Percentiles rank a stretch among this genome's conserved stretches.
Conservation (phyloP, 495 filamentous ascomycete genomes). For the Pyrenopolyporus hunteri region DNA sequence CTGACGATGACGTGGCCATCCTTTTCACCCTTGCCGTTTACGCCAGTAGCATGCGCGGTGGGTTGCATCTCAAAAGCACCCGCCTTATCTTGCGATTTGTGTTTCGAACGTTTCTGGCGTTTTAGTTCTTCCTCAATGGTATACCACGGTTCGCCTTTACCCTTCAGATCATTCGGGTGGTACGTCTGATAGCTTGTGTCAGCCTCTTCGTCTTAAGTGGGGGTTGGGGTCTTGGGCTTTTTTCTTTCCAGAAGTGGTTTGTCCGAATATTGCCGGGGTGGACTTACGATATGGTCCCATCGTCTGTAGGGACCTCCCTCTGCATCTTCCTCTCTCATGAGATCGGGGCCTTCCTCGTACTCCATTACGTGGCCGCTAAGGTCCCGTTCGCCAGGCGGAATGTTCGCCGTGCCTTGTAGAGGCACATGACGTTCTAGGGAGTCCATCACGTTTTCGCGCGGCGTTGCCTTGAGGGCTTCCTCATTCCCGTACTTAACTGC, state of each 20-base stretch:
- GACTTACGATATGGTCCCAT: constrained; percentile 70
- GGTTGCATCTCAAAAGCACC: constrained; percentile 53
- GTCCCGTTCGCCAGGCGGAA: constrained; percentile 75
- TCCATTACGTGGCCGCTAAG: constrained; percentile 69
- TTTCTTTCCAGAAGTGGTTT: background rate
- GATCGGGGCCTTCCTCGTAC: constrained; percentile 85
- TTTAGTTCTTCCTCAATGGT: constrained; percentile 69
- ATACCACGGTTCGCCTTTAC: constrained; percentile 79
- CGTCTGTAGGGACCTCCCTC: constrained; percentile 67
- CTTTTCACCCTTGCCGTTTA: constrained; percentile 6
- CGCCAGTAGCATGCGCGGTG: background rate
- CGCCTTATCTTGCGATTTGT: background rate
- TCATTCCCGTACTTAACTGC: constrained; percentile 76
- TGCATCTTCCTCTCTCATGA: constrained; percentile 73
- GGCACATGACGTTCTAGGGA: constrained; percentile 77
- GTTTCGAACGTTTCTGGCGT: constrained; percentile 41
- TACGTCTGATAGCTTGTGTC: constrained; percentile 60
- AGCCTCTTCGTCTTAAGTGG: constrained; percentile 10
- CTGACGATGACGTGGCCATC: constrained; percentile 16
- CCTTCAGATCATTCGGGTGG: constrained; percentile 72
- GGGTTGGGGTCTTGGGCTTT: background rate
- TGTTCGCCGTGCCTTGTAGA: constrained; percentile 78
- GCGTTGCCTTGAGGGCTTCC: constrained; percentile 83
- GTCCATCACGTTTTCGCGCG: constrained; percentile 78
- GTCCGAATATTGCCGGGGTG: background rate